These are phyloP conservation scores for Rhododendron molle DNA, from an alignment of 148 eudicot genomes.

Conservation along the genomic window DNA sequence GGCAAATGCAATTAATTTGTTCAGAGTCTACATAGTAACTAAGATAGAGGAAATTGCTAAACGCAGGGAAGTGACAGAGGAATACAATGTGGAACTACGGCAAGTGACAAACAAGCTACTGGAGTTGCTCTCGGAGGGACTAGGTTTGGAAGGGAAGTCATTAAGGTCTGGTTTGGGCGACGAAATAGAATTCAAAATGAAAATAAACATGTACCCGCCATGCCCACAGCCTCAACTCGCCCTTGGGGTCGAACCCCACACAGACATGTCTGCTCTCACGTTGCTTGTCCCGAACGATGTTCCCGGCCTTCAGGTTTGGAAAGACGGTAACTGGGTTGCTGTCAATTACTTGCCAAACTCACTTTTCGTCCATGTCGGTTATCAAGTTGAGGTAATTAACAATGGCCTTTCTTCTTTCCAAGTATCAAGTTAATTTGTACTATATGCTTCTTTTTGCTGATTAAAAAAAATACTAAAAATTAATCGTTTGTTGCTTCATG, in stretches of 20 bases:
- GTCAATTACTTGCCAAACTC: conserved; percentile 33
- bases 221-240: conserved; percentile 46
- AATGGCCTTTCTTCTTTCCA: not conserved
- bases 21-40: too few species aligned
- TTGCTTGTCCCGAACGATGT: conserved; percentile 39
- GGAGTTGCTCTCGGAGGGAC: conserved; percentile 32
- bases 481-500: too few species aligned
- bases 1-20: not conserved
- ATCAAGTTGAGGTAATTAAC: conserved; percentile 41
- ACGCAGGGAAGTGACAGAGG: conserved; percentile 34
- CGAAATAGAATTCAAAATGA: conserved; percentile 39
- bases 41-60: not conserved
- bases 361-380: conserved; percentile 40
- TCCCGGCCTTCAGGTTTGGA: conserved; percentile 50
- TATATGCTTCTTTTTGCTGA: too few species aligned
- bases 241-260: conserved; percentile 46
- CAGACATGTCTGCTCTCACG: conserved; percentile 49
- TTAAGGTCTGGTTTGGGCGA: conserved; percentile 26
- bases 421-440: too few species aligned
- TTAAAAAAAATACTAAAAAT: too few species aligned
- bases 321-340: conserved; percentile 37
- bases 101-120: conserved; percentile 25
- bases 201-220: conserved; percentile 54
- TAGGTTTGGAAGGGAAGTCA: conserved; percentile 24
- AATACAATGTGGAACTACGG: conserved; percentile 28